Percentiles rank a stretch among this genome's conserved stretches.
Evolutionary conservation across 805 yeast genomes (phyloP).

Genomic region (Saccharomycopsis fermentans): DNA sequence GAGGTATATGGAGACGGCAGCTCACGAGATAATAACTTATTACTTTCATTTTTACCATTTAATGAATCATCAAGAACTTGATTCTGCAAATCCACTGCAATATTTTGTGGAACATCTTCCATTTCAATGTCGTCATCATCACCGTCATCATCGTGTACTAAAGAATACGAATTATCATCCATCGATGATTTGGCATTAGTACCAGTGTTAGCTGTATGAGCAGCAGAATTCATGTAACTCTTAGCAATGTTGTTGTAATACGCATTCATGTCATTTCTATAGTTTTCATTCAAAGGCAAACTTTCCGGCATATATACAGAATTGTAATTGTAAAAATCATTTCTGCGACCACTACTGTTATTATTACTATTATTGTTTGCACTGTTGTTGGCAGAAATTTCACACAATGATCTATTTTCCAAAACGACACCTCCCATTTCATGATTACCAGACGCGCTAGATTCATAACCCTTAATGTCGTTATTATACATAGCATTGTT

Average conservation of each 20-base stretch:
- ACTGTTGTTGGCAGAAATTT: background rate
- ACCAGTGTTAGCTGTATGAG: background rate
- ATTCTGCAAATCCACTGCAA: slow-evolving; percentile 9
- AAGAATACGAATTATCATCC: background rate
- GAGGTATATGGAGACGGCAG: background rate
- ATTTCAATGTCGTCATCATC: background rate
- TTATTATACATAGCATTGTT: background rate
- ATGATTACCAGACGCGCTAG: slow-evolving; percentile 22
- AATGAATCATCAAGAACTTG: background rate
- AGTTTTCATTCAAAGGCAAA: slow-evolving; percentile 6
- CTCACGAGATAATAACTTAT: background rate
- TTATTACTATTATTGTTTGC: slow-evolving; percentile 28
- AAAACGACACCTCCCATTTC: slow-evolving; percentile 20
- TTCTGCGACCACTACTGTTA: slow-evolving; percentile 32
- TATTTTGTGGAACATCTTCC: slow-evolving; percentile 18
- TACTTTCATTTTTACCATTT: background rate
- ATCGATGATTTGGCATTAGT: background rate
- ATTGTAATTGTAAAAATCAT: slow-evolving; percentile 54
- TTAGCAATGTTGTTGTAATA: background rate
- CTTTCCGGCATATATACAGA: slow-evolving; percentile 41
- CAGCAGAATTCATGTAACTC: background rate
- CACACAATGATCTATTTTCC: slow-evolving; percentile 20
- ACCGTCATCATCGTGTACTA: slow-evolving; percentile 1
- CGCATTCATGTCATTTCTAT: background rate
- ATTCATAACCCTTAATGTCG: background rate